phyloP scores from a whole-genome alignment of 768 basidiomycete genomes.

The Coprinopsis cinerea region DNA sequence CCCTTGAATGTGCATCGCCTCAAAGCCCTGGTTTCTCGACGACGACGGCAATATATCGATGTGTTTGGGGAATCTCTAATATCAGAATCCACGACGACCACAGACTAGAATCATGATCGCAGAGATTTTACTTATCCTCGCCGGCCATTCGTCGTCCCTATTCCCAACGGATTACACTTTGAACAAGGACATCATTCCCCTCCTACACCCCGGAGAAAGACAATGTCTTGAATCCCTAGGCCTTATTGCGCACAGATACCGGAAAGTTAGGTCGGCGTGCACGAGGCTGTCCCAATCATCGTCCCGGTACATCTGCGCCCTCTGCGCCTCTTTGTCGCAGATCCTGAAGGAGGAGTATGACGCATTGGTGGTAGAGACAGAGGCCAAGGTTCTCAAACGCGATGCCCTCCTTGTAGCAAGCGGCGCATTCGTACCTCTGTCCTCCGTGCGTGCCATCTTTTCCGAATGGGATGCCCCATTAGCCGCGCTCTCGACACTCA shows the following conservation, averaged over 20 bases:
- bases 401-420: slow-evolving; percentile 75
- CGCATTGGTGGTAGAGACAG: slow-evolving; percentile 69
- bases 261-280: slow-evolving; percentile 59
- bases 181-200: slow-evolving; percentile 56
- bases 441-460: slow-evolving; percentile 77
- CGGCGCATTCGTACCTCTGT: slow-evolving; percentile 80
- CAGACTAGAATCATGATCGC: slow-evolving; percentile 59
- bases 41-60: slow-evolving; percentile 3
- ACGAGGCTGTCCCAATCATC: slow-evolving; percentile 44
- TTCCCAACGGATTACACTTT: slow-evolving; percentile 58
- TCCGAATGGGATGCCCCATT: slow-evolving; percentile 87
- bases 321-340: slow-evolving; percentile 66
- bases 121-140: slow-evolving; percentile 80
- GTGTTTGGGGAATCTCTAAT: slow-evolving; percentile 11
- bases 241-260: slow-evolving; percentile 68
- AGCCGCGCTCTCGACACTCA: slow-evolving; percentile 58
- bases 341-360: slow-evolving; percentile 81
- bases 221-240: slow-evolving; percentile 79
- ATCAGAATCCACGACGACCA: slow-evolving; percentile 9
- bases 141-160: slow-evolving; percentile 82
- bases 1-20: background rate
- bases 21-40: background rate
- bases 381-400: slow-evolving; percentile 69
- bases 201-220: slow-evolving; percentile 86
- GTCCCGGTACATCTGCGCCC: slow-evolving; percentile 74